Evolutionary conservation across 1,284 basidiomycete species (phyloP), one percentile per base, ranked within the genome.

Genomic region (Ganoderma leucocontextum): DNA sequence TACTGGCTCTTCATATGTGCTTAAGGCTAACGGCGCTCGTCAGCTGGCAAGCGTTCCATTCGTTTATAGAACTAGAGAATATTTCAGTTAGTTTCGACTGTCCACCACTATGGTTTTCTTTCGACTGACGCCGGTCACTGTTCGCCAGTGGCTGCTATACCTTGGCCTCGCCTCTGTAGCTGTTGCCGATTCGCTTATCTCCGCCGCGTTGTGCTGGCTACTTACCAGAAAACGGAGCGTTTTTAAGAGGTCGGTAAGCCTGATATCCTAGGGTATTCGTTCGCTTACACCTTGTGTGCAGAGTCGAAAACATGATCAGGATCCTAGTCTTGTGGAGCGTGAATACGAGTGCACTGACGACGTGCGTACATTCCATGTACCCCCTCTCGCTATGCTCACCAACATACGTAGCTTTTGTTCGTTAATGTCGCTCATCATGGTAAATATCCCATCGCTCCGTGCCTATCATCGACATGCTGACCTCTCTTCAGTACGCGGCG

Each of bases 401-500:
- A 6, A 33, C 13, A 33, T 55, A 9, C 29, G 33, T 35, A 60
- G 59, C 13, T 0, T 42, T 15, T 60, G 38, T 41, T 39, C 59
- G 8, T 19, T 60, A 22, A 29, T 29, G 19, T 58, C 62, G 33
- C 78, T 82, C 52, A 75, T 82, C 22, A 79, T 78, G n/a, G 80
- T 81, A 69, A 60, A 76, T 66, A 9, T 41, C 17, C 6, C 2
- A 55, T 33, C 52, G 1, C 22, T 59, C n/a, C 29, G 35, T 39
- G 38, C 12, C n/a, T 55, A 17, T 47, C 7, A 44, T 9, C 4
- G 41, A 8, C 9, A 7, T 15, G 35, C 64, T 36, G 60, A 36
- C 29, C 33, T 9, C 22, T 38, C 6, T 49, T 22, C 41, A 81
- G 81, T 82, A 81, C 67, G 77, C 80, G 1, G 77, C 78, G 22